A percentile compares a stretch with the other conserved stretches of the same genome.
These are phyloP conservation scores for Entomortierella beljakovae DNA, from an alignment of 192 early-diverging fungal species.

Conservation along the genomic window DNA sequence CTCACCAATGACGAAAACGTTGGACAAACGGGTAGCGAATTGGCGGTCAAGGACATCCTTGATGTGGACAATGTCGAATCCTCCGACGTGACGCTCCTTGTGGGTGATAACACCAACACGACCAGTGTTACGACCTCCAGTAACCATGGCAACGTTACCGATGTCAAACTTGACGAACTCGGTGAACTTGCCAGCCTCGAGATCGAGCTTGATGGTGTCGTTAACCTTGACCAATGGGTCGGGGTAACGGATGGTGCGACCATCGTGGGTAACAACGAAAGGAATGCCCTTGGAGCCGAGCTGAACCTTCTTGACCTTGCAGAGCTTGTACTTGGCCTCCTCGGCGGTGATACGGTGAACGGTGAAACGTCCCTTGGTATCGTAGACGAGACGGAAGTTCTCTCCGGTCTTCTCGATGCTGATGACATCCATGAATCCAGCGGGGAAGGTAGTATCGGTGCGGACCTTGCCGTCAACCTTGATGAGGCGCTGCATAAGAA, in stretches of 20 bases:
- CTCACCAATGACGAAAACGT: constrained; percentile 92
- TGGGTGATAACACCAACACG: constrained; percentile 97
- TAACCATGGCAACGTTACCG: constrained; percentile 97
- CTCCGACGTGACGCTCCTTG: constrained; percentile 96
- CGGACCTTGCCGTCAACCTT: constrained; percentile 97
- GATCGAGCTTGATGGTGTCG: constrained; percentile 98
- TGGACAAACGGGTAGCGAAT: constrained; percentile 98
- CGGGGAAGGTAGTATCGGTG: constrained; percentile 82
- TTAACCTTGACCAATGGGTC: constrained; percentile 99
- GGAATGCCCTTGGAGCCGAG: constrained; percentile 97
- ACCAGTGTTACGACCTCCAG: constrained; percentile 99
- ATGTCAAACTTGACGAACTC: constrained; percentile 98
- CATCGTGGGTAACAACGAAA: constrained; percentile 98
- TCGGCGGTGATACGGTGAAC: constrained; percentile 99
- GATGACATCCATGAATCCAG: constrained; percentile 84
- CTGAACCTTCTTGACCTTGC: constrained; percentile 97
- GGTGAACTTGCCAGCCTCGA: constrained; percentile 92
- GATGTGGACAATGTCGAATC: constrained; percentile 99
- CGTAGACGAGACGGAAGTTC: constrained; percentile 99
- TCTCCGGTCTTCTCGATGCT: constrained; percentile 95
- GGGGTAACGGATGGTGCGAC: constrained; percentile 99
- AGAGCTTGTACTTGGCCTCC: constrained; percentile 99
- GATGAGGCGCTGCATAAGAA: constrained; percentile 98
- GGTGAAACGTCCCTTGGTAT: constrained; percentile 99
- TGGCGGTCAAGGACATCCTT: constrained; percentile 95